Percentiles rank a stretch among this genome's conserved stretches.
Evolutionary conservation across 2,329 filamentous ascomycete species (phyloP).

Genomic region (Xylariales sp.): DNA sequence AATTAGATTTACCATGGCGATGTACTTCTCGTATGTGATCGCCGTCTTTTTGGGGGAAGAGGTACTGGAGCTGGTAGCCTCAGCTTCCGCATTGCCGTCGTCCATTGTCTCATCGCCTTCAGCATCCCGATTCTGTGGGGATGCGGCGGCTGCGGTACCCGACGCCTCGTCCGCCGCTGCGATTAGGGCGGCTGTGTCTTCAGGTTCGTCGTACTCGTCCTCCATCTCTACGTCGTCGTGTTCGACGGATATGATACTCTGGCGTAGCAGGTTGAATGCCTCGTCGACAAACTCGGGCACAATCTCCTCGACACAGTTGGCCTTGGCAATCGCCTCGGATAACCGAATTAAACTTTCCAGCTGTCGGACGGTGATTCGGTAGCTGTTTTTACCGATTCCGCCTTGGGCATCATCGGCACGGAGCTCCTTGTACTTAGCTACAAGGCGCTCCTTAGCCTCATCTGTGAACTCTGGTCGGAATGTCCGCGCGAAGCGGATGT

Average conservation of each 20-base stretch:
- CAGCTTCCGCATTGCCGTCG: constrained; percentile 56
- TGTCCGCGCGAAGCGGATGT: constrained; percentile 94
- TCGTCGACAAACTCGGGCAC: constrained; percentile 87
- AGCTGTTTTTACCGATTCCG: constrained; percentile 92
- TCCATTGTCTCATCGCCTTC: constrained; percentile 60
- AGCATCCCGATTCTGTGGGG: constrained; percentile 48
- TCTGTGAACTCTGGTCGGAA: constrained; percentile 94
- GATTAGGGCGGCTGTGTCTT: constrained; percentile 60
- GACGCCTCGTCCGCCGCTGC: constrained; percentile 63
- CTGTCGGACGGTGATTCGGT: constrained; percentile 96
- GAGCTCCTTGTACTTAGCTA: constrained; percentile 95
- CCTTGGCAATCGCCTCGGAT: constrained; percentile 97
- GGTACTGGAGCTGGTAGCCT: constrained; percentile 51
- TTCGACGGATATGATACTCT: constrained; percentile 97
- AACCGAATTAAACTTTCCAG: constrained; percentile 95
- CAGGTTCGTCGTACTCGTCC: constrained; percentile 71
- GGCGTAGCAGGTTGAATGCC: constrained; percentile 88
- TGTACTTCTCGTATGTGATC: constrained; percentile 96
- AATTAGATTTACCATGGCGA: constrained; percentile 86
- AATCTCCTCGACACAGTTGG: constrained; percentile 94
- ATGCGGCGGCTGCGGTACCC: constrained; percentile 53
- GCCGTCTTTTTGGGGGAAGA: constrained; percentile 74
- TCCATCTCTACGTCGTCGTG: constrained; percentile 97
- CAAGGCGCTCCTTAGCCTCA: constrained; percentile 85
- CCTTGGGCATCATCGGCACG: constrained; percentile 93